Evolutionary conservation across 2,329 filamentous ascomycete genomes (phyloP).

Genomic region (Amylocarpus encephaloides): DNA sequence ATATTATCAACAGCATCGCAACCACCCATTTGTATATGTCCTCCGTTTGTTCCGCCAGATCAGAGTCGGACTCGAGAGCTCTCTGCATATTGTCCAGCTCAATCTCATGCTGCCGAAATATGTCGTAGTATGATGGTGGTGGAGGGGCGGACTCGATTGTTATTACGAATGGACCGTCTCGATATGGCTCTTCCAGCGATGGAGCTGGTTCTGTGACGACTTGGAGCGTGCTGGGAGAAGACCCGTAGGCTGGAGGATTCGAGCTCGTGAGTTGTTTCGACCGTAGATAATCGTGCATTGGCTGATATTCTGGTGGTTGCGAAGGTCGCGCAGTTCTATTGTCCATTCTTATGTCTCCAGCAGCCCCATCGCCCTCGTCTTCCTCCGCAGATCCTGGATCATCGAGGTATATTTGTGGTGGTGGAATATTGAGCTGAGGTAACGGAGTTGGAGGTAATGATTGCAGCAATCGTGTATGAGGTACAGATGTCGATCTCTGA

Average conservation of each 20-base stretch:
- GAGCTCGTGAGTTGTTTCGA: constrained; percentile 10
- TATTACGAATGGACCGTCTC: constrained; percentile 25
- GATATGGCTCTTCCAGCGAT: constrained; percentile 21
- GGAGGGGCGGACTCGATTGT: constrained; percentile 20
- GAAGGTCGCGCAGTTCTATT: not conserved
- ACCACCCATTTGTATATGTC: constrained; percentile 29
- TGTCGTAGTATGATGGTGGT: constrained; percentile 25
- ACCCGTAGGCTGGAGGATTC: constrained; percentile 6
- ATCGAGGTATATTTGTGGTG: constrained; percentile 20
- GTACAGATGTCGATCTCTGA: constrained; percentile 15
- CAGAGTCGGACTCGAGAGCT: constrained; percentile 11
- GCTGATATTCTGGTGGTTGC: constrained; percentile 24
- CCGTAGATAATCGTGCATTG: constrained; percentile 29
- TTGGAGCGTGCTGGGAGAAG: constrained; percentile 1
- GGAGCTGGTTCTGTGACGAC: constrained; percentile 2
- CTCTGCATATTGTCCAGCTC: constrained; percentile 19
- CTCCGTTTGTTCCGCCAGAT: constrained; percentile 21
- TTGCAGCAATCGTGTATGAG: constrained; percentile 19
- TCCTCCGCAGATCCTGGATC: constrained; percentile 17
- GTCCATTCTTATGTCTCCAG: not conserved
- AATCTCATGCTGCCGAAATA: constrained; percentile 17
- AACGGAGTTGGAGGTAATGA: constrained; percentile 22
- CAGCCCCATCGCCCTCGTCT: not conserved
- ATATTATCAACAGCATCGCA: constrained; percentile 25
- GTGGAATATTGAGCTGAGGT: constrained; percentile 7